Conservation (phyloP, 1,284 basidiomycete genomes). For the Clitocybe nebularis region DNA sequence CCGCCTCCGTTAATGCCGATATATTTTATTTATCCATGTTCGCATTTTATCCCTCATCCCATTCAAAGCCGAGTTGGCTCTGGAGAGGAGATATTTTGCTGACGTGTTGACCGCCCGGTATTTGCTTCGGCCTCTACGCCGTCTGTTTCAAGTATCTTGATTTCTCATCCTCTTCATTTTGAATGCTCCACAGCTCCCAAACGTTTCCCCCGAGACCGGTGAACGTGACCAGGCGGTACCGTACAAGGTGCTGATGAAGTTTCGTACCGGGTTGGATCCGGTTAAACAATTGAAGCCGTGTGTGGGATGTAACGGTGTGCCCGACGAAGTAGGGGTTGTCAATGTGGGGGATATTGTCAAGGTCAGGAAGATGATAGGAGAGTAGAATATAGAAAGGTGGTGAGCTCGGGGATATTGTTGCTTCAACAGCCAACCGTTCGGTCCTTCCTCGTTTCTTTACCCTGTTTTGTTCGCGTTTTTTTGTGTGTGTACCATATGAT, state of each 20-base stretch:
- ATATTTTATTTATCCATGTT: too few relatives aligned
- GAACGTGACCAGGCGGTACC: conserved; percentile 69
- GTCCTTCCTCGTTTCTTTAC: too few relatives aligned
- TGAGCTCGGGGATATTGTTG: too few relatives aligned
- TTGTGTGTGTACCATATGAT: too few relatives aligned
- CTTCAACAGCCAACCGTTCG: too few relatives aligned
- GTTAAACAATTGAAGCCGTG: conserved; percentile 46
- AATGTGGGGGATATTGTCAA: conserved; percentile 36
- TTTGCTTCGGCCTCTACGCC: conserved; percentile 1
- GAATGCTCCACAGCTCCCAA: conserved; percentile 53
- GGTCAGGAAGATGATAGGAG: conserved; percentile 36
- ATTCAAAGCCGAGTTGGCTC: too few relatives aligned
- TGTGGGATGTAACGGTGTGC: conserved; percentile 60
- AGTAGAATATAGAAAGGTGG: not conserved
- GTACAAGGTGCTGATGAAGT: conserved; percentile 68
- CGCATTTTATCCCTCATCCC: too few relatives aligned
- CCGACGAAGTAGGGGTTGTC: conserved; percentile 43
- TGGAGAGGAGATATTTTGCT: too few relatives aligned
- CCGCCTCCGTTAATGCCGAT: too few relatives aligned
- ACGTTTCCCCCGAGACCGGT: conserved; percentile 62
- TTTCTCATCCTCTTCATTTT: not conserved
- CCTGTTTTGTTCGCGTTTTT: too few relatives aligned
- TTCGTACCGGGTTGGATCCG: conserved; percentile 54
- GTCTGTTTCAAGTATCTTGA: conserved; percentile 1
- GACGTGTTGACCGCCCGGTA: too few relatives aligned